phyloP scores from a whole-genome alignment of 768 basidiomycete genomes.

The Tylopilus subfusipes region DNA sequence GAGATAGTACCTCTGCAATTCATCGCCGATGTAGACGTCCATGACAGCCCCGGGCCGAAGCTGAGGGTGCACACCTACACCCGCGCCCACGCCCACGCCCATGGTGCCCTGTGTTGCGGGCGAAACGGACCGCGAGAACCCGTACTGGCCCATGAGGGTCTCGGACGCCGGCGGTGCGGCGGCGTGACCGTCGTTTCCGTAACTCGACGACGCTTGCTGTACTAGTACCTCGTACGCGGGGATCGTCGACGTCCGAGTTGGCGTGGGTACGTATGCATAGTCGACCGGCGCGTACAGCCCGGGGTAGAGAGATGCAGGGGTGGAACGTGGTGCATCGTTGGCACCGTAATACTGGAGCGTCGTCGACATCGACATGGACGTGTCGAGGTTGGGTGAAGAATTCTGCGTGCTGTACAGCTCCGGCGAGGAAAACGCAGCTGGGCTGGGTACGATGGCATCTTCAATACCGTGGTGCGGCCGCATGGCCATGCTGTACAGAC shows the following conservation, averaged over 20 bases:
- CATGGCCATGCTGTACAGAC: not conserved
- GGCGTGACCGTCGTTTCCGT: not conserved
- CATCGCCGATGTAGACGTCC: no score
- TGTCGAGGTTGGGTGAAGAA: not conserved
- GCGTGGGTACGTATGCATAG: not conserved
- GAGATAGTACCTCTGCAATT: no score
- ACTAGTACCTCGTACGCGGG: not conserved
- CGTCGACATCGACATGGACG: no score
- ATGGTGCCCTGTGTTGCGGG: not conserved
- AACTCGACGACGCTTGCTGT: not conserved
- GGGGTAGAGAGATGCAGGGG: not conserved
- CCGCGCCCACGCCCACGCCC: not conserved
- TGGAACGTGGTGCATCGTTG: not conserved
- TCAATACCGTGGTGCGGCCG: not conserved
- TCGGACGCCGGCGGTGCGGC: no score
- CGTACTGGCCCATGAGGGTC: not conserved
- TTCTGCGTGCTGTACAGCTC: not conserved
- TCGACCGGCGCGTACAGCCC: not conserved
- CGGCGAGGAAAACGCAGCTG: not conserved
- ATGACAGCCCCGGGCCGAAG: no score
- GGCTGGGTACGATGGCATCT: not conserved
- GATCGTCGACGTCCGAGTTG: not conserved
- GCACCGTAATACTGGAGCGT: not conserved
- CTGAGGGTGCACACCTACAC: not conserved
- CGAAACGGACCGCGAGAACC: not conserved